Evolutionary conservation across 1,139 yeast species (phyloP).

Genomic region (Geotrichum candidum): DNA sequence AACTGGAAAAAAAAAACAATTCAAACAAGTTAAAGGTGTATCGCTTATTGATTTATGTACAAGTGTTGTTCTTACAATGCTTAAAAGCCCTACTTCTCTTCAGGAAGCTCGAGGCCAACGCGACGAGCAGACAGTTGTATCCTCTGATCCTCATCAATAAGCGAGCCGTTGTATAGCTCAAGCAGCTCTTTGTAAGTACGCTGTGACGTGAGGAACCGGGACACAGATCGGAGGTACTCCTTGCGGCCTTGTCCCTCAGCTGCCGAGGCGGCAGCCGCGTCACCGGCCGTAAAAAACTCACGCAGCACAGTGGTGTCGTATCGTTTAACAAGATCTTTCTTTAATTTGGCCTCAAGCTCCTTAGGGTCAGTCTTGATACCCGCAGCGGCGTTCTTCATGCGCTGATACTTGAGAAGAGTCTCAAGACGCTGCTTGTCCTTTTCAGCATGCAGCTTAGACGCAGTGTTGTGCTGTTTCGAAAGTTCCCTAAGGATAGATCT

Average conservation of each 20-base stretch:
- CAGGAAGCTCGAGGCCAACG: constrained; percentile 72
- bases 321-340: constrained; percentile 8
- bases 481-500: constrained; percentile 32
- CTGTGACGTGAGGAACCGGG: constrained; percentile 60
- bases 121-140: constrained; percentile 72
- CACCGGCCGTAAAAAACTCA: constrained; percentile 18
- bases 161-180: constrained; percentile 78
- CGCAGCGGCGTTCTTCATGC: constrained; percentile 17
- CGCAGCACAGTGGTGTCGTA: constrained; percentile 26
- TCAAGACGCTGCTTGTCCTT: constrained; percentile 23
- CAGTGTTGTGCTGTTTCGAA: constrained; percentile 29
- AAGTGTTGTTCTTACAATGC: neutral
- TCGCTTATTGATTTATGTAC: neutral
- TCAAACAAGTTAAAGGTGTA: neutral
- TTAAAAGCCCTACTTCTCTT: constrained; percentile 1
- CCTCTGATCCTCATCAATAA: constrained; percentile 70
- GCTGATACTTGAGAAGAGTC: constrained; percentile 26
- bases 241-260: constrained; percentile 23
- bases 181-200: constrained; percentile 70
- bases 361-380: constrained; percentile 13
- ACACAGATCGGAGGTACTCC: constrained; percentile 44
- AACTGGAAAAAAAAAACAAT: neutral
- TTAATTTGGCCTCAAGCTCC: constrained; percentile 1
- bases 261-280: neutral
- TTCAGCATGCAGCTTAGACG: constrained; percentile 27